A percentile compares a stretch with the other conserved stretches of the same genome.
Evolutionary conservation across 2,329 filamentous ascomycete genomes (phyloP).

Genomic region (Delphinella strobiligena): DNA sequence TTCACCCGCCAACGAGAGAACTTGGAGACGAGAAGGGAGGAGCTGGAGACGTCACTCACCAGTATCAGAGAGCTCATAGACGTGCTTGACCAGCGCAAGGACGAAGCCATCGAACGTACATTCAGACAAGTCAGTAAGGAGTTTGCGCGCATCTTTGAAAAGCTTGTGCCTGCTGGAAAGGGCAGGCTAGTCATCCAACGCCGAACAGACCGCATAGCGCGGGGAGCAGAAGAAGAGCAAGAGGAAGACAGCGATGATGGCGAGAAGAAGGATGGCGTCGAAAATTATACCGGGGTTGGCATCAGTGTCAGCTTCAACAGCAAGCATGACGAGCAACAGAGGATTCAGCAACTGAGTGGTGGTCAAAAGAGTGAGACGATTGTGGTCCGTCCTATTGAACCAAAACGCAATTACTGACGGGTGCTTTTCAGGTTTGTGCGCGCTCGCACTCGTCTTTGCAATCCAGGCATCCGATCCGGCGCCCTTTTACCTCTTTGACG

Average conservation of each 20-base stretch:
- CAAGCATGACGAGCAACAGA: conserved; percentile 95
- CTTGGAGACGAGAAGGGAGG: conserved; percentile 69
- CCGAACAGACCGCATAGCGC: conserved; percentile 58
- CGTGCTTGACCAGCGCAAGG: conserved; percentile 87
- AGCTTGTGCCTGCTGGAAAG: conserved; percentile 85
- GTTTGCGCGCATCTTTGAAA: conserved; percentile 86
- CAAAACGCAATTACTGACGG: conserved; percentile 2
- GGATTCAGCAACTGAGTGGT: conserved; percentile 92
- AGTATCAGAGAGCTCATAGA: conserved; percentile 89
- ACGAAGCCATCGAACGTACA: conserved; percentile 94
- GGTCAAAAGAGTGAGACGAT: conserved; percentile 89
- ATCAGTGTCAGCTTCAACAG: conserved; percentile 98
- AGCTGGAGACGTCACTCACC: conserved; percentile 73
- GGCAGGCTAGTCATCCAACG: conserved; percentile 88
- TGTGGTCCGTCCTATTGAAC: too few relatives aligned
- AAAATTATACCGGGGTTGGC: conserved; percentile 92
- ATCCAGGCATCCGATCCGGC: conserved; percentile 95
- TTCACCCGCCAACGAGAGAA: conserved; percentile 88
- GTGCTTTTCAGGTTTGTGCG: conserved; percentile 59
- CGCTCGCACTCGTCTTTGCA: conserved; percentile 96
- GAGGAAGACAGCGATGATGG: conserved; percentile 32
- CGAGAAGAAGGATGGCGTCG: conserved; percentile 47
- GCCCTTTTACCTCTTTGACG: conserved; percentile 97
- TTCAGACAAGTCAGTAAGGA: conserved; percentile 96
- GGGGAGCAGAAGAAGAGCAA: conserved; percentile 49